phyloP scores from a whole-genome alignment of 257 asterid species.

The Fraxinus quadrangulata region DNA sequence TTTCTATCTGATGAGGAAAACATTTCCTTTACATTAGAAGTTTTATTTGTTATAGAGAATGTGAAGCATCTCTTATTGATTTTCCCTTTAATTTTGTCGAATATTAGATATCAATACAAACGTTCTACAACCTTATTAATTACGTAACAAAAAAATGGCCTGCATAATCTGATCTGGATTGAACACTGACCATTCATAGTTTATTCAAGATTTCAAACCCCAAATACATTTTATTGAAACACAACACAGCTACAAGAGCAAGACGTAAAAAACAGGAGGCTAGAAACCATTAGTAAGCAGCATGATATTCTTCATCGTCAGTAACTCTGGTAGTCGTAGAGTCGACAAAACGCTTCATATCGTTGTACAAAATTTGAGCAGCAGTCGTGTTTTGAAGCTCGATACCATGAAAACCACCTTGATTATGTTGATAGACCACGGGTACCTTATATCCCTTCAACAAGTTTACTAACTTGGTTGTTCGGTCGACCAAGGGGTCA shows the following conservation, averaged over 20 bases:
- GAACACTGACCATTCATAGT: not conserved
- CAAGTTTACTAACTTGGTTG: slow-evolving; percentile 3
- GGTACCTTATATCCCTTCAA: not conserved
- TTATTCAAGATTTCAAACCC: not conserved
- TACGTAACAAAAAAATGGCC: no score
- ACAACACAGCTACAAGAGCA: not conserved
- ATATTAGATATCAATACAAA: no score
- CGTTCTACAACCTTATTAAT: no score
- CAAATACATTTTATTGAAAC: no score
- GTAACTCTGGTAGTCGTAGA: slow-evolving; percentile 18
- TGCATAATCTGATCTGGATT: no score
- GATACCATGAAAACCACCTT: slow-evolving; percentile 14
- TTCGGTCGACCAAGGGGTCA: slow-evolving; percentile 33
- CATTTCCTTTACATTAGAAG: no score
- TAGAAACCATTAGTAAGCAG: not conserved
- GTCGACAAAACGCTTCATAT: slow-evolving; percentile 21
- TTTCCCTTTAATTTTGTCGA: no score
- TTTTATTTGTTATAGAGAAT: no score
- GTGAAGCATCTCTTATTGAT: no score
- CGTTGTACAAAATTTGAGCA: slow-evolving; percentile 23
- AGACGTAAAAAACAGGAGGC: not conserved
- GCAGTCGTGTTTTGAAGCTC: slow-evolving; percentile 14
- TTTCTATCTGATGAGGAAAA: no score
- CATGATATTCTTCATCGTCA: slow-evolving; percentile 28
- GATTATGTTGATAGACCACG: not conserved